Evolutionary conservation across 2,329 filamentous ascomycete genomes (phyloP).

Genomic region (Tolypocladium tropicale): DNA sequence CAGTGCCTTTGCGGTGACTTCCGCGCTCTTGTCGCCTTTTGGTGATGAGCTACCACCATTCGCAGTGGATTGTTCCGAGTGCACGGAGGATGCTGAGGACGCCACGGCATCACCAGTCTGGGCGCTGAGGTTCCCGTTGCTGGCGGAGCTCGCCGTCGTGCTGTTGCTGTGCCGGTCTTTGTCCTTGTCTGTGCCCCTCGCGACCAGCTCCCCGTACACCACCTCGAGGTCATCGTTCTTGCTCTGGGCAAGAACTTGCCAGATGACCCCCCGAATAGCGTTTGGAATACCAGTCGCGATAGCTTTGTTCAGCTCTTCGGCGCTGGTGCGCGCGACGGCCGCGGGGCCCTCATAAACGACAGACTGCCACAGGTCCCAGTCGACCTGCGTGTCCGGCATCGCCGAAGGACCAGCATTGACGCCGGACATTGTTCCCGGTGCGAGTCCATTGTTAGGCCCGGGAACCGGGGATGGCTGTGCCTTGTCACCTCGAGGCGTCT

Average conservation of each 20-base stretch:
- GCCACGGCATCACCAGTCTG: slow-evolving; percentile 54
- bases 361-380: slow-evolving; percentile 97
- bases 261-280: slow-evolving; percentile 94
- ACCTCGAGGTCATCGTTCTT: slow-evolving; percentile 84
- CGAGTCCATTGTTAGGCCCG: slow-evolving; percentile 57
- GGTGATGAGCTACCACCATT: slow-evolving; percentile 47
- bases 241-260: slow-evolving; percentile 94
- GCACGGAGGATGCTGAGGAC: slow-evolving; percentile 78
- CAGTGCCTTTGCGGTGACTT: slow-evolving; percentile 56
- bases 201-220: slow-evolving; percentile 74
- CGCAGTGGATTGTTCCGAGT: slow-evolving; percentile 62
- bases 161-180: slow-evolving; percentile 49
- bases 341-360: slow-evolving; percentile 91
- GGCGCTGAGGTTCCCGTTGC: slow-evolving; percentile 43
- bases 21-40: slow-evolving; percentile 49
- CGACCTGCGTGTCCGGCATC: slow-evolving; percentile 65
- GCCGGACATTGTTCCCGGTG: slow-evolving; percentile 78
- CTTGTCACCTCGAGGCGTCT: slow-evolving; percentile 16
- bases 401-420: slow-evolving; percentile 66
- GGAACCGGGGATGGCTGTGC: slow-evolving; percentile 42
- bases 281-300: slow-evolving; percentile 91
- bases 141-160: slow-evolving; percentile 38
- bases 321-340: slow-evolving; percentile 76
- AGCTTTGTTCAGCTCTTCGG: slow-evolving; percentile 80
- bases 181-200: slow-evolving; percentile 73